phyloP scores from a whole-genome alignment of 2,329 filamentous ascomycete species.

The Cladosporium sp. region DNA sequence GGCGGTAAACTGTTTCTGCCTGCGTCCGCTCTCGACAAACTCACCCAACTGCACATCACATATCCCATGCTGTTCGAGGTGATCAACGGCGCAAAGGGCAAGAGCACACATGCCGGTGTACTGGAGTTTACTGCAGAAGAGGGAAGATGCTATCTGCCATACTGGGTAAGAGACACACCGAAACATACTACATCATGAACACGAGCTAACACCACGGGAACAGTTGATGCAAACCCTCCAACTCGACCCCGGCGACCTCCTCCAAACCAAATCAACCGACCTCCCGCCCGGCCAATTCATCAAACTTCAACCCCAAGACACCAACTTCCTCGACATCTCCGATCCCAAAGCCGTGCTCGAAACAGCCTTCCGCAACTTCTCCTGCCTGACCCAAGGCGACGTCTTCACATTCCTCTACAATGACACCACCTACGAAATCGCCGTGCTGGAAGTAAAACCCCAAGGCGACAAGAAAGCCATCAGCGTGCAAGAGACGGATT shows the following conservation, averaged over 20 bases:
- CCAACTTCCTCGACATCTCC: constrained; percentile 91
- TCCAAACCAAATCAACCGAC: constrained; percentile 93
- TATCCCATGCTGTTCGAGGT: constrained; percentile 97
- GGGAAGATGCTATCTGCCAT: constrained; percentile 89
- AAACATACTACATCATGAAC: neutral
- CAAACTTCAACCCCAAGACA: constrained; percentile 92
- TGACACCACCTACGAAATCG: constrained; percentile 86
- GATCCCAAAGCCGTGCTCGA: constrained; percentile 97
- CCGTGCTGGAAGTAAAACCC: constrained; percentile 89
- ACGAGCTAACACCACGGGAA: neutral
- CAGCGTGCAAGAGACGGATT: constrained; percentile 91
- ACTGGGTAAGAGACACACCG: constrained; percentile 53
- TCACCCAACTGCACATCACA: constrained; percentile 90
- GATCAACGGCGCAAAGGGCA: constrained; percentile 75
- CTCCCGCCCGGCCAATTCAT: constrained; percentile 86
- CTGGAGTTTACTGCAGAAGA: constrained; percentile 97
- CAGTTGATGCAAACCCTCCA: constrained; percentile 87
- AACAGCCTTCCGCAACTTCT: constrained; percentile 93
- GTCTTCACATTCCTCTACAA: constrained; percentile 97
- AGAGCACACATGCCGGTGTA: constrained; percentile 87
- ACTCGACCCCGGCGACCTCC: constrained; percentile 86
- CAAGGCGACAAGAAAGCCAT: constrained; percentile 76
- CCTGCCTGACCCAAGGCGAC: constrained; percentile 86
- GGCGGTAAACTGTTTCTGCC: constrained; percentile 97
- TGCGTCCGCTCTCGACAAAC: constrained; percentile 93